A percentile compares a stretch with the other conserved stretches of the same genome.
Conservation (phyloP, 108 stramenopile genomes). For the Skeletonema tropicum region DNA sequence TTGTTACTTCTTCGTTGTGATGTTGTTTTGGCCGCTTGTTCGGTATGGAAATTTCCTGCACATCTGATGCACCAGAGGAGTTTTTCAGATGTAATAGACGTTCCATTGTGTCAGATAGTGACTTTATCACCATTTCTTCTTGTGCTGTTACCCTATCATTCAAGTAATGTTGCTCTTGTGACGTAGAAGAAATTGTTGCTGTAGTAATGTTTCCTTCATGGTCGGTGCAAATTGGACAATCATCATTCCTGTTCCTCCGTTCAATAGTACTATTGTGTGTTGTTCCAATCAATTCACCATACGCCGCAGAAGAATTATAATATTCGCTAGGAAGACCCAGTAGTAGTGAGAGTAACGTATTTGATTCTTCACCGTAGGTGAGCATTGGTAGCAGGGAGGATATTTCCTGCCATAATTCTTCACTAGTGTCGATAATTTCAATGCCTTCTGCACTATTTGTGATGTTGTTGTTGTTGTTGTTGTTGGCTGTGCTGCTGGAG, state of each 20-base stretch:
- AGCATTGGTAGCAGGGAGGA: slow-evolving; percentile 24
- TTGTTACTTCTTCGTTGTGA: neutral
- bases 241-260: neutral
- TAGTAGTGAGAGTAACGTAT: slow-evolving; percentile 14
- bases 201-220: neutral
- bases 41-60: neutral
- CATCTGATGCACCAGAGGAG: neutral
- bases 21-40: neutral
- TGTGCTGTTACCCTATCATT: neutral
- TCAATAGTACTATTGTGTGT: neutral
- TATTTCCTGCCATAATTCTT: slow-evolving; percentile 27
- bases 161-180: neutral
- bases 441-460: neutral
- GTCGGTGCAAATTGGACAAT: neutral
- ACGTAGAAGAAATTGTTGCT: neutral
- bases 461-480: neutral
- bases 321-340: neutral
- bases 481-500: neutral
- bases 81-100: neutral
- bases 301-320: neutral
- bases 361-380: slow-evolving; percentile 44
- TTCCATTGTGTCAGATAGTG: neutral
- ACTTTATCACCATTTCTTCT: neutral
- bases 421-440: slow-evolving; percentile 10
- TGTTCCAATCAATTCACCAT: neutral